phyloP scores from a whole-genome alignment of 352 stramenopile genomes.

The Saprolegnia parasitica region DNA sequence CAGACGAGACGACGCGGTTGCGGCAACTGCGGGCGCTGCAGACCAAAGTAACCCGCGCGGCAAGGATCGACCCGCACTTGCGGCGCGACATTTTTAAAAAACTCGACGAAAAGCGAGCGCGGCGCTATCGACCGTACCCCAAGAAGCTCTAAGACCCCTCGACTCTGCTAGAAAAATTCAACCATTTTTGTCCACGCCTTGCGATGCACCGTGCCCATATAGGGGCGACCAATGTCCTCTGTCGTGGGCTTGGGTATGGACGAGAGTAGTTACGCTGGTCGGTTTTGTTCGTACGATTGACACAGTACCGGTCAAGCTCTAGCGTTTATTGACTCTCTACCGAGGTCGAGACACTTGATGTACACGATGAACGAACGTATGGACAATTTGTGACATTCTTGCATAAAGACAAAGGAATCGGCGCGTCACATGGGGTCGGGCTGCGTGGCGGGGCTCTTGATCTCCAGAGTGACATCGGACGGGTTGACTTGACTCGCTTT shows the following conservation, averaged over 20 bases:
- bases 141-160: neutral
- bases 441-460: neutral
- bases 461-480: neutral
- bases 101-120: slow-evolving; percentile 3
- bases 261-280: too few relatives aligned
- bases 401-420: too few relatives aligned
- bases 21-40: neutral
- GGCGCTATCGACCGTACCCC: slow-evolving; percentile 11
- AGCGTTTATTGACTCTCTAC: too few relatives aligned
- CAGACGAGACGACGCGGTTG: neutral
- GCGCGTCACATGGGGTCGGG: neutral
- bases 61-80: neutral
- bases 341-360: too few relatives aligned
- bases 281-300: too few relatives aligned
- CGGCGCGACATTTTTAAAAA: slow-evolving; percentile 1
- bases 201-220: too few relatives aligned
- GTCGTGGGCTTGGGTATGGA: too few relatives aligned
- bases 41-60: slow-evolving; percentile 2
- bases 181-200: too few relatives aligned
- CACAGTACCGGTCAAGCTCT: too few relatives aligned
- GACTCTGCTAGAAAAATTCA: too few relatives aligned
- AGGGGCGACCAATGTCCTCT: too few relatives aligned
- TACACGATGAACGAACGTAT: neutral
- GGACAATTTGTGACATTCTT: neutral
- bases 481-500: slow-evolving; percentile 19